Evolutionary conservation across 1,284 basidiomycete genomes (phyloP), one percentile per base, ranked within the genome.

Genomic region (Ustilago shanxiensis): DNA sequence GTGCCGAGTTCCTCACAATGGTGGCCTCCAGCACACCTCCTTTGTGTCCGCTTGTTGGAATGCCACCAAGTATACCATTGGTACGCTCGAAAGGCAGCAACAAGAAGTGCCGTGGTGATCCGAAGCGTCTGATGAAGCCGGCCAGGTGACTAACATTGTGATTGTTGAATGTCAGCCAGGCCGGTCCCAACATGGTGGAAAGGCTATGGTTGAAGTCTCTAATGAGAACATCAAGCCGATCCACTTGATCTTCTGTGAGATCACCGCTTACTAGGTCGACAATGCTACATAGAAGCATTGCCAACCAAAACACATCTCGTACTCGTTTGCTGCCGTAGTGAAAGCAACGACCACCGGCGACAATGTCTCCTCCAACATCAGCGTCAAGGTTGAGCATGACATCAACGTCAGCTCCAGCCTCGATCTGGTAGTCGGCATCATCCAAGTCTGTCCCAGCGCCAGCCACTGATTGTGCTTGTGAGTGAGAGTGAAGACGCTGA

Each of bases 111-210:
- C 20, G 20, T 0, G 39, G 41, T 29, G 61, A 29, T 3, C 61
- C 53, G 29, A 28, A 63, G 2, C 5, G 28, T n/a, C 20, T 41
- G 50, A 53, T 61, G 50, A 61, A 61, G 2, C 31, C 4, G 1
- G 49, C 24, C 9, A 61, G 13, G 51, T 61, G 59, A 7, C n/a
- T 44, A 14, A 26, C 50, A 9, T 41, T 37, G 29, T 61, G 59
- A 26, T 29, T 63, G 24, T 61, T 61, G 59, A 22, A 61, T 16
- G 59, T 53, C 35, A 61, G 20, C 59, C 59, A 61, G 10, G 22
- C 59, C 10, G 50, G 59, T 14, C 59, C 59, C 20, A 61, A 37
- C 8, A 53, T 18, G 20, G 44, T 44, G 4, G 59, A 33, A 26
- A 53, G 59, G 16, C 20, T n/a, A 18, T n/a, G 22, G 59, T 53